Evolutionary conservation across 148 eudicot genomes (phyloP).

Genomic region (Cornus controversa): DNA sequence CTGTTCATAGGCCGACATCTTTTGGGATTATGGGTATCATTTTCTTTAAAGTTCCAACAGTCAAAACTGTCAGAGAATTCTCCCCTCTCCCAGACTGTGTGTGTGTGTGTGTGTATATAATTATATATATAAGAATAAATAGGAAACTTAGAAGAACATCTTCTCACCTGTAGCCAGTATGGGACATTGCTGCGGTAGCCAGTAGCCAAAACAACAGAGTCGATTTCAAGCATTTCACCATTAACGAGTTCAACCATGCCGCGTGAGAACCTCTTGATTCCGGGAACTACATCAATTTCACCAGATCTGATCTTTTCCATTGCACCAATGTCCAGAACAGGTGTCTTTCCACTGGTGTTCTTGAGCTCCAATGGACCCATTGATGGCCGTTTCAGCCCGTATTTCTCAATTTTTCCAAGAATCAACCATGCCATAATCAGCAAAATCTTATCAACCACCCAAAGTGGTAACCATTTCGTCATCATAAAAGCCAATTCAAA

Average conservation of each 20-base stretch:
- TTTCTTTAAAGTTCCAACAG: neutral
- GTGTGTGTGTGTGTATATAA: too few species aligned
- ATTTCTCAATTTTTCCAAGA: slow-evolving; percentile 23
- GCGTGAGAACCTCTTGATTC: slow-evolving; percentile 26
- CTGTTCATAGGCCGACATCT: neutral
- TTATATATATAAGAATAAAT: neutral
- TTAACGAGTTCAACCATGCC: slow-evolving; percentile 28
- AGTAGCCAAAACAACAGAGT: slow-evolving; percentile 40
- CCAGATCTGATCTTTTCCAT: slow-evolving; percentile 26
- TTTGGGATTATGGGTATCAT: neutral
- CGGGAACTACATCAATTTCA: slow-evolving; percentile 30
- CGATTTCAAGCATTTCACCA: slow-evolving; percentile 27
- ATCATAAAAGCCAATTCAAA: slow-evolving; percentile 27
- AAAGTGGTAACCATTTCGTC: slow-evolving; percentile 32
- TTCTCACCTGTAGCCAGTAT: slow-evolving; percentile 42
- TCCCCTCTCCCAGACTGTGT: too few species aligned
- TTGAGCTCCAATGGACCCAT: slow-evolving; percentile 37
- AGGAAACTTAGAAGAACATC: slow-evolving; percentile 18
- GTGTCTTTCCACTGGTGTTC: slow-evolving; percentile 31
- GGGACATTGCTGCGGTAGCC: slow-evolving; percentile 49
- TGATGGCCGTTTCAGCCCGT: slow-evolving; percentile 29
- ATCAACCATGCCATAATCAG: slow-evolving; percentile 29
- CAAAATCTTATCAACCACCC: slow-evolving; percentile 29
- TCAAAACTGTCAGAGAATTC: neutral
- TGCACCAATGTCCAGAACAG: slow-evolving; percentile 38